phyloP scores from a whole-genome alignment of 148 eudicot genomes.

The Dysphania ambrosioides region DNA sequence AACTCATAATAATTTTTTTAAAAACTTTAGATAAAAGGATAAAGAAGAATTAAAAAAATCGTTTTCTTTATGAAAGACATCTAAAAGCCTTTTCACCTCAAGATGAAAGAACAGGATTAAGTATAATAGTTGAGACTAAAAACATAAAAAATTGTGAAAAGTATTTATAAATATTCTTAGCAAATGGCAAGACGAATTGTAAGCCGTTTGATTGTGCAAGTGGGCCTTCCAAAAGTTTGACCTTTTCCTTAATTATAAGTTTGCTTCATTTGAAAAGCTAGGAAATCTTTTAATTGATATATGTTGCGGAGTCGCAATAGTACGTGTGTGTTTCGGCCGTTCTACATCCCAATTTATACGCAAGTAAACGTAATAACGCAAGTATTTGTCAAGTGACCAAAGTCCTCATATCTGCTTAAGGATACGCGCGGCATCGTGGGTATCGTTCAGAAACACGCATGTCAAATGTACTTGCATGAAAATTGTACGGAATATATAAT shows the following conservation, averaged over 20 bases:
- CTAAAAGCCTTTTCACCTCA: too few relatives aligned
- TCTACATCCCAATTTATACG: not conserved
- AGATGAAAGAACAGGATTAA: too few relatives aligned
- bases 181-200: not conserved
- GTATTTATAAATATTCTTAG: not conserved
- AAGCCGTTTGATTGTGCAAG: not conserved
- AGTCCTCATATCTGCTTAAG: not conserved
- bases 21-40: too few relatives aligned
- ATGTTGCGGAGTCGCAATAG: not conserved
- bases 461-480: not conserved
- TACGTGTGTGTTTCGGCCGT: not conserved
- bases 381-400: too few relatives aligned
- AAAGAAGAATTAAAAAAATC: too few relatives aligned
- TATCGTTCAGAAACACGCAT: slow-evolving; percentile 2
- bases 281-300: not conserved
- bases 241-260: not conserved
- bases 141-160: not conserved
- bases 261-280: not conserved
- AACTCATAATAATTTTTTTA: too few relatives aligned
- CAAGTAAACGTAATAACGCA: not conserved
- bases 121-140: not conserved
- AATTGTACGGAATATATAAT: too few relatives aligned
- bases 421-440: slow-evolving; percentile 6
- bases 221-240: not conserved
- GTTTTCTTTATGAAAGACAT: too few relatives aligned